These are phyloP conservation scores for Calvatia gigantea DNA, from an alignment of 768 basidiomycete genomes.

Conservation along the genomic window DNA sequence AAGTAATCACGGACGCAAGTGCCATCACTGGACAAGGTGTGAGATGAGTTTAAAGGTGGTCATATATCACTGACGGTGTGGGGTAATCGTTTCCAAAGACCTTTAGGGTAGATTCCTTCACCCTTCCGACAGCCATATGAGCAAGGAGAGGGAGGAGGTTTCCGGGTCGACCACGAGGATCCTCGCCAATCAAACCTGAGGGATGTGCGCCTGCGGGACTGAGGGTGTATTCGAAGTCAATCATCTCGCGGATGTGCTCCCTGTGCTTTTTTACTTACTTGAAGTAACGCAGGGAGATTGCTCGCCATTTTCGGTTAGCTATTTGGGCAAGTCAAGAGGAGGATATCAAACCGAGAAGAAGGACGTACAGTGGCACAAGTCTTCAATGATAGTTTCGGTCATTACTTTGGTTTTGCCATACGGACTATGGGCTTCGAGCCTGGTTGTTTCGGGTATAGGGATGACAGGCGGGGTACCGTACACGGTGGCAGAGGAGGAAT, in stretches of 20 bases:
- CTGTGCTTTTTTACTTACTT: conserved; percentile 61
- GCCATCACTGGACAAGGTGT: conserved; percentile 62
- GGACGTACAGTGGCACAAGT: conserved; percentile 72
- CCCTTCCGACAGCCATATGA: conserved; percentile 90
- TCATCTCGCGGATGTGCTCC: background rate
- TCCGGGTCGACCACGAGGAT: conserved; percentile 92
- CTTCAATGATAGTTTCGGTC: conserved; percentile 86
- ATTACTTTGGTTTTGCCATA: conserved; percentile 98
- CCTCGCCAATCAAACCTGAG: conserved; percentile 92
- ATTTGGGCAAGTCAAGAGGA: conserved; percentile 13
- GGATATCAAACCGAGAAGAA: conserved; percentile 11
- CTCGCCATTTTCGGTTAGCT: conserved; percentile 78
- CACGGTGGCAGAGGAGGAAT: conserved; percentile 97
- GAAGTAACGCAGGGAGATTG: conserved; percentile 93
- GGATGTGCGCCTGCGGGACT: conserved; percentile 99
- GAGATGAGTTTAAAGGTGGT: background rate
- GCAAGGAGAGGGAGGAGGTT: conserved; percentile 92
- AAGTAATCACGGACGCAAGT: conserved; percentile 98
- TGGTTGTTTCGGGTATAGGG: conserved; percentile 91
- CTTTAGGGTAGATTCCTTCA: conserved; percentile 63
- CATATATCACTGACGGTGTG: conserved; percentile 58
- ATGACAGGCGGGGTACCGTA: conserved; percentile 92
- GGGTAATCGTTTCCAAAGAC: conserved; percentile 98
- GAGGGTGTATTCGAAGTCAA: background rate
- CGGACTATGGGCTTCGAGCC: conserved; percentile 83